Percentiles rank a stretch among this genome's conserved stretches.
Conservation (phyloP, 768 basidiomycete species). For the Lentinula sp. region DNA sequence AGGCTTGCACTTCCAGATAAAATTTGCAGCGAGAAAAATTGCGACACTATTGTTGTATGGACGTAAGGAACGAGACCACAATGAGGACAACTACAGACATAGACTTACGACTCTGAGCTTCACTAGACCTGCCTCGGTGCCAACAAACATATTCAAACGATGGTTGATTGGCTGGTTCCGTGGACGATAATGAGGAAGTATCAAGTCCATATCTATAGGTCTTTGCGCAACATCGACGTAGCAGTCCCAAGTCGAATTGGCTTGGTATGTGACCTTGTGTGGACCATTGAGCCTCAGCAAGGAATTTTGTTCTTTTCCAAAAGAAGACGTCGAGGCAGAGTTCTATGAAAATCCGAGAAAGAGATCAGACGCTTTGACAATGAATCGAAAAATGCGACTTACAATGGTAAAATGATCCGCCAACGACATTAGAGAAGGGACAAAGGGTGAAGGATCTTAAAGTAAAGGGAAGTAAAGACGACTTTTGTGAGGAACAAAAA, state of each 20-base stretch:
- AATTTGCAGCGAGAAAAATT: constrained; percentile 47
- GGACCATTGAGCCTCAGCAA: constrained; percentile 33
- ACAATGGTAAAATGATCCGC: constrained; percentile 6
- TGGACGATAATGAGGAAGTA: constrained; percentile 75
- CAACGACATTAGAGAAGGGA: neutral
- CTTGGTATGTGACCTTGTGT: constrained; percentile 60
- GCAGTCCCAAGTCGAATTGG: constrained; percentile 62
- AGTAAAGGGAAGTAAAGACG: neutral
- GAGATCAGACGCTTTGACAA: constrained; percentile 3
- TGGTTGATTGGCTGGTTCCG: constrained; percentile 66
- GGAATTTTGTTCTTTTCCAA: constrained; percentile 5
- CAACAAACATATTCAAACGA: constrained; percentile 65
- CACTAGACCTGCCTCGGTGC: constrained; percentile 43
- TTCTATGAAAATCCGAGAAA: neutral
- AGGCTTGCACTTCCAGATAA: constrained; percentile 58
- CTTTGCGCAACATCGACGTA: constrained; percentile 44
- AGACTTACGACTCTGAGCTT: constrained; percentile 69
- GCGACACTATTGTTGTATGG: constrained; percentile 43
- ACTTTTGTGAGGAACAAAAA: neutral
- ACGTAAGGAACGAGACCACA: constrained; percentile 12
- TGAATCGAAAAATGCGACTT: neutral
- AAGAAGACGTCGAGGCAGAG: constrained; percentile 4
- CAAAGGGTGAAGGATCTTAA: neutral
- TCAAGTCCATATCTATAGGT: constrained; percentile 59
- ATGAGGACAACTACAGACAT: neutral